A percentile compares a stretch with the other conserved stretches of the same genome.
Evolutionary conservation across 768 basidiomycete species (phyloP).

Genomic region (Lepiota venenata): DNA sequence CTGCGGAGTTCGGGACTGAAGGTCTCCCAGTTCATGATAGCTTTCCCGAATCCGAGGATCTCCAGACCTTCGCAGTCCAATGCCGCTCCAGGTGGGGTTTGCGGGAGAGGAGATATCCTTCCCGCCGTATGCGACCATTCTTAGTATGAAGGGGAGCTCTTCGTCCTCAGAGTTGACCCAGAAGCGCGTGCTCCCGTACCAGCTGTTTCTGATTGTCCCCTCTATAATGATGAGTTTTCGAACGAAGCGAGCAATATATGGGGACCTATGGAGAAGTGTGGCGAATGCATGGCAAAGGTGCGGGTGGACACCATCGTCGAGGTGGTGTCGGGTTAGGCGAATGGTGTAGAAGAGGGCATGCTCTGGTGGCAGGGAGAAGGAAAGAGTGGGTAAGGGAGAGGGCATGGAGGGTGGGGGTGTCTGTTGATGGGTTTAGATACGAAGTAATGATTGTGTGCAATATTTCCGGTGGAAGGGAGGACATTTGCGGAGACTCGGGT

Average conservation of each 20-base stretch:
- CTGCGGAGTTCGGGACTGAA: background rate
- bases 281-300: slow-evolving; percentile 3
- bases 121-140: slow-evolving; percentile 6
- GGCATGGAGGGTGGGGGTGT: background rate
- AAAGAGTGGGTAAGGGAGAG: slow-evolving; percentile 11
- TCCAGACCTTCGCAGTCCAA: slow-evolving; percentile 1
- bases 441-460: slow-evolving; percentile 2
- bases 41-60: slow-evolving; percentile 5
- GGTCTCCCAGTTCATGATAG: slow-evolving; percentile 4
- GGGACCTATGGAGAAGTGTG: background rate
- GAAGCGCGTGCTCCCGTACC: slow-evolving; percentile 2
- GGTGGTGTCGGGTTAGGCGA: slow-evolving; percentile 1
- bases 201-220: slow-evolving; percentile 10
- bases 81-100: background rate
- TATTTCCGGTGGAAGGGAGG: slow-evolving; percentile 6
- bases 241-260: slow-evolving; percentile 2
- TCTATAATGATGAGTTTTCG: slow-evolving; percentile 8
- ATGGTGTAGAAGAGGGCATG: slow-evolving; percentile 8
- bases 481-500: background rate
- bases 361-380: background rate
- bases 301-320: slow-evolving; percentile 9
- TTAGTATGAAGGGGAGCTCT: slow-evolving; percentile 7
- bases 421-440: slow-evolving; percentile 1
- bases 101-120: background rate
- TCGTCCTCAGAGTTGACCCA: slow-evolving; percentile 9